Conservation (phyloP, 1,139 yeast species). For the Taphrina pruni region DNA sequence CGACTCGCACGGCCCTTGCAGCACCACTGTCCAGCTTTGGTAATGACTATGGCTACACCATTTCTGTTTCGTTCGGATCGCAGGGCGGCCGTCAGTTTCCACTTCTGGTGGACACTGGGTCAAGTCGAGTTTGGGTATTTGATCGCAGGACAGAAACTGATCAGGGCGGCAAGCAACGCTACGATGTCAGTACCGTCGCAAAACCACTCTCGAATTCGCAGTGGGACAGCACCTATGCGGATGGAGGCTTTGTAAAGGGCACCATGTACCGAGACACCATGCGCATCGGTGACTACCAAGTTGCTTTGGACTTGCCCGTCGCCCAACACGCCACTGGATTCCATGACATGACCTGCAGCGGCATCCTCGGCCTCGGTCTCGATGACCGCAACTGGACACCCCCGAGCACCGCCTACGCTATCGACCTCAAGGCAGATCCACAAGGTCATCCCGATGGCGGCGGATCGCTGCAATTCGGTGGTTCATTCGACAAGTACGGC, state of each 20-base stretch:
- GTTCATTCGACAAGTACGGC: conserved; percentile 1
- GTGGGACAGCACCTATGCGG: background rate
- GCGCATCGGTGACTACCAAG: conserved; percentile 8
- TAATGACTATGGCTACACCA: conserved; percentile 11
- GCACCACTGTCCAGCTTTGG: conserved; percentile 14
- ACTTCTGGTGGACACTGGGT: conserved; percentile 7
- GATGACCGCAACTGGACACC: conserved; percentile 4
- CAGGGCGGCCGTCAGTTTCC: background rate
- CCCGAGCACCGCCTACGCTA: background rate
- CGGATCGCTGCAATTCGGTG: conserved; percentile 4
- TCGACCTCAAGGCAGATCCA: conserved; percentile 5
- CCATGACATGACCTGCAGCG: conserved; percentile 1
- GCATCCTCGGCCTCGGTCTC: conserved; percentile 12
- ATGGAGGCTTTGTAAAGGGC: background rate
- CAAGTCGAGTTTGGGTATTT: conserved; percentile 2
- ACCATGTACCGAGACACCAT: conserved; percentile 1
- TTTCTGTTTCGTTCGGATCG: background rate
- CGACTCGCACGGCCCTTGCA: background rate
- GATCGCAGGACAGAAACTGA: background rate
- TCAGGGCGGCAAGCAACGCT: conserved; percentile 4
- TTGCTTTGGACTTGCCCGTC: background rate
- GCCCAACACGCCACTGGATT: conserved; percentile 6
- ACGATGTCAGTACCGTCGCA: background rate
- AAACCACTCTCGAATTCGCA: background rate
- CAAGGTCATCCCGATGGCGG: conserved; percentile 10